Evolutionary conservation across 2,329 filamentous ascomycete species (phyloP).

Genomic region (Pseudomassariella vexata): DNA sequence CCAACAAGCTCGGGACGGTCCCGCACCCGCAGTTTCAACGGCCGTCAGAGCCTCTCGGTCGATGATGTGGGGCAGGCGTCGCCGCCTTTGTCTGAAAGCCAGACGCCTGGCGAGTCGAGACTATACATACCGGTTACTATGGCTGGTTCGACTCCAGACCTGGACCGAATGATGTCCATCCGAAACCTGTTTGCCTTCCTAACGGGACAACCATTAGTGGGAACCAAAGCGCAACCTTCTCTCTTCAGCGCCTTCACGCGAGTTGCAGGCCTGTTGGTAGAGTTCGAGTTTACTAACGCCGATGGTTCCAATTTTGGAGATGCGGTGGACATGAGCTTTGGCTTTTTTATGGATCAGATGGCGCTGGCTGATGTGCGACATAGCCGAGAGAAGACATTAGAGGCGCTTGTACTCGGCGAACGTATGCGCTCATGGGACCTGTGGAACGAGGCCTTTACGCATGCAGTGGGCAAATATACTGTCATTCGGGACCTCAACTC

Average conservation of each 20-base stretch:
- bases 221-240: constrained; percentile 45
- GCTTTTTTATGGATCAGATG: constrained; percentile 72
- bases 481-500: constrained; percentile 62
- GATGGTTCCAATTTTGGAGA: constrained; percentile 56
- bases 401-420: constrained; percentile 85
- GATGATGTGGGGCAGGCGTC: constrained; percentile 41
- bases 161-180: constrained; percentile 52
- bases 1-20: constrained; percentile 22
- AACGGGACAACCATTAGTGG: constrained; percentile 57
- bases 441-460: constrained; percentile 88
- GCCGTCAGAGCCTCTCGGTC: constrained; percentile 39
- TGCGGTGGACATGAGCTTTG: constrained; percentile 58
- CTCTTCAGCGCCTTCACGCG: constrained; percentile 50
- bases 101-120: constrained; percentile 35
- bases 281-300: constrained; percentile 51
- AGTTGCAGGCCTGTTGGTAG: constrained; percentile 46
- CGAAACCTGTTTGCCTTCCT: constrained; percentile 64
- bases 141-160: constrained; percentile 32
- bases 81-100: constrained; percentile 27
- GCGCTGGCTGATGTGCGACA: constrained; percentile 71
- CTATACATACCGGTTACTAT: constrained; percentile 49
- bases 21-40: constrained; percentile 39
- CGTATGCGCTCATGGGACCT: constrained; percentile 74
- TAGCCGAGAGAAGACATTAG: constrained; percentile 83
- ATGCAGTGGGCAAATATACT: constrained; percentile 82